Evolutionary conservation across 2,329 filamentous ascomycete genomes (phyloP).

Genomic region (Dissoconium aciculare): DNA sequence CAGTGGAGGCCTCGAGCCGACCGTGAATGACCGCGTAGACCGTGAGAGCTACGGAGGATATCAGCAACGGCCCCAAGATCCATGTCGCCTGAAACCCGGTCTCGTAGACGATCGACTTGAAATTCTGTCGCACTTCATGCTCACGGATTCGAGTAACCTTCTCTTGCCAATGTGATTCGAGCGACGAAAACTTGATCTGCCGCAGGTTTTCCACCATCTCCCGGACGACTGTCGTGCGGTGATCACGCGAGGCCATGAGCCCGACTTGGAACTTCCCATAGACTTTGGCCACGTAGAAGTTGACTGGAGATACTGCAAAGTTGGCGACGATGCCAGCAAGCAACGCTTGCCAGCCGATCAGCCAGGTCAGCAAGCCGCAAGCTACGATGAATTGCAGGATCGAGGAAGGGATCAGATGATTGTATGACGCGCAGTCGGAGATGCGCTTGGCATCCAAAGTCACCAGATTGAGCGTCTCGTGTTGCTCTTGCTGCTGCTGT

Average conservation of each 20-base stretch:
- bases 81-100: slow-evolving; percentile 1
- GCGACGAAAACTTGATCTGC: slow-evolving; percentile 1
- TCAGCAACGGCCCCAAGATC: neutral
- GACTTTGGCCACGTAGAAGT: slow-evolving; percentile 1
- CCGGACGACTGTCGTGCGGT: neutral
- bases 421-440: neutral
- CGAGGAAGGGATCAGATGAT: slow-evolving; percentile 1
- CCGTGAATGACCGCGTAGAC: neutral
- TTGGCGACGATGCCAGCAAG: slow-evolving; percentile 1
- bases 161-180: slow-evolving; percentile 1
- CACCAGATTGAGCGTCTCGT: neutral
- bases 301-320: slow-evolving; percentile 1
- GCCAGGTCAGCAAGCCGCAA: slow-evolving; percentile 1
- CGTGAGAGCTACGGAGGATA: neutral
- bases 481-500: neutral
- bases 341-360: neutral
- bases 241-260: slow-evolving; percentile 1
- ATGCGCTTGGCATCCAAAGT: neutral
- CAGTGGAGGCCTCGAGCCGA: slow-evolving; percentile 1
- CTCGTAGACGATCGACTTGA: slow-evolving; percentile 1
- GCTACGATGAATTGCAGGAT: slow-evolving; percentile 1
- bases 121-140: slow-evolving; percentile 1
- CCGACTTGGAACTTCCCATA: slow-evolving; percentile 1
- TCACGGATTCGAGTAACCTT: neutral
- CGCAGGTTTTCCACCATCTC: slow-evolving; percentile 1